A percentile compares a stretch with the other conserved stretches of the same genome.
Conservation (phyloP, 768 basidiomycete genomes). For the Calocera cornea region DNA sequence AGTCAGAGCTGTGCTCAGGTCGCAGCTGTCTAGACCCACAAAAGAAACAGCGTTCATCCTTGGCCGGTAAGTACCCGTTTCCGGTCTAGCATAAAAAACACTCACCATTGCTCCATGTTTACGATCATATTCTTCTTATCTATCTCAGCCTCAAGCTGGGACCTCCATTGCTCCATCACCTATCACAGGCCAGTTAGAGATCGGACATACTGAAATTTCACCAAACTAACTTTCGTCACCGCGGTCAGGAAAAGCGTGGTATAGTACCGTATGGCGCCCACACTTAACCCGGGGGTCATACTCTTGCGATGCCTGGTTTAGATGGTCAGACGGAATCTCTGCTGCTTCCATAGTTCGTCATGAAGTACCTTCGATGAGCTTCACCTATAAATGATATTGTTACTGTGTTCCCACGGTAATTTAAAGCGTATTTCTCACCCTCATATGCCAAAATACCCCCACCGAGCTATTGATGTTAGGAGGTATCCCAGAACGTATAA, state of each 20-base stretch:
- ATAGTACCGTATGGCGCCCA: neutral
- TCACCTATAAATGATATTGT: neutral
- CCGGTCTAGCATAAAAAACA: neutral
- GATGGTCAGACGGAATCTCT: neutral
- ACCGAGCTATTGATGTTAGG: neutral
- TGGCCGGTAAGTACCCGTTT: neutral
- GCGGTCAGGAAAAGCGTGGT: neutral
- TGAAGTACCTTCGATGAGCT: neutral
- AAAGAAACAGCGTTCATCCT: constrained; percentile 1
- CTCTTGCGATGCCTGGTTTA: neutral
- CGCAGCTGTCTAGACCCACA: neutral
- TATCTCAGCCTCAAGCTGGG: neutral
- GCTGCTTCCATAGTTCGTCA: neutral
- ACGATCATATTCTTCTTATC: neutral
- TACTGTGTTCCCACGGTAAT: neutral
- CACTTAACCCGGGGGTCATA: neutral
- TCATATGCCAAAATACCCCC: neutral
- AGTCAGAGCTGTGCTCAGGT: neutral
- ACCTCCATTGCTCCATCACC: neutral
- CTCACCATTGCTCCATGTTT: neutral
- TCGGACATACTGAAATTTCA: no score
- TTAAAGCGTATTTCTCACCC: neutral
- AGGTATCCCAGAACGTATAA: neutral
- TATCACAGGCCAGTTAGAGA: neutral
- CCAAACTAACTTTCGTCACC: neutral